Conservation (phyloP, 176 grass and related monocot genomes). For the Poa pratensis region DNA sequence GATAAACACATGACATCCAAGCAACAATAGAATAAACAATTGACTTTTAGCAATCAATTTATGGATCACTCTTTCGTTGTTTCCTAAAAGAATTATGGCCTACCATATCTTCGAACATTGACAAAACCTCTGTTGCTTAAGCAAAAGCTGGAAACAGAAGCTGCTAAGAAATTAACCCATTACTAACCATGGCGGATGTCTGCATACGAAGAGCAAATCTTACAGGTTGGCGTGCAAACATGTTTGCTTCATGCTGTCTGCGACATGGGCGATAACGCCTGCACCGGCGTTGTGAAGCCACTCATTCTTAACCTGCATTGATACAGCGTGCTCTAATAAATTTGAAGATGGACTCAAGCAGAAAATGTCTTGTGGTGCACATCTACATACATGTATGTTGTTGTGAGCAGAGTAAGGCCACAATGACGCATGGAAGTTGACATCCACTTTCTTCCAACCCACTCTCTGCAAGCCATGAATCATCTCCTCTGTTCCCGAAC, state of each 20-base stretch:
- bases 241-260: constrained; percentile 62
- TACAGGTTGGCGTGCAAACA: constrained; percentile 56
- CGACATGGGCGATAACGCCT: constrained; percentile 74
- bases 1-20: neutral
- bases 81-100: neutral
- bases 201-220: neutral
- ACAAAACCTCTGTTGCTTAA: neutral
- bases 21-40: neutral
- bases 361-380: neutral
- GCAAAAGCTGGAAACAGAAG: neutral
- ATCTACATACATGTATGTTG: constrained; percentile 71
- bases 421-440: constrained; percentile 65
- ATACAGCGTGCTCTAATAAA: neutral
- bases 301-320: constrained; percentile 71
- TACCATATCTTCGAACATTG: neutral
- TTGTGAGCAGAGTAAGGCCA: constrained; percentile 95
- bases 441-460: constrained; percentile 94
- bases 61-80: neutral
- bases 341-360: neutral
- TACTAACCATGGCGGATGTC: neutral
- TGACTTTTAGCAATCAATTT: neutral
- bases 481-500: constrained; percentile 72
- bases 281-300: constrained; percentile 83
- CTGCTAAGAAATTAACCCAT: neutral
- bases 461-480: constrained; percentile 80